Evolutionary conservation across 495 filamentous ascomycete genomes (phyloP).

Genomic region (Bryoglossum gracile): DNA sequence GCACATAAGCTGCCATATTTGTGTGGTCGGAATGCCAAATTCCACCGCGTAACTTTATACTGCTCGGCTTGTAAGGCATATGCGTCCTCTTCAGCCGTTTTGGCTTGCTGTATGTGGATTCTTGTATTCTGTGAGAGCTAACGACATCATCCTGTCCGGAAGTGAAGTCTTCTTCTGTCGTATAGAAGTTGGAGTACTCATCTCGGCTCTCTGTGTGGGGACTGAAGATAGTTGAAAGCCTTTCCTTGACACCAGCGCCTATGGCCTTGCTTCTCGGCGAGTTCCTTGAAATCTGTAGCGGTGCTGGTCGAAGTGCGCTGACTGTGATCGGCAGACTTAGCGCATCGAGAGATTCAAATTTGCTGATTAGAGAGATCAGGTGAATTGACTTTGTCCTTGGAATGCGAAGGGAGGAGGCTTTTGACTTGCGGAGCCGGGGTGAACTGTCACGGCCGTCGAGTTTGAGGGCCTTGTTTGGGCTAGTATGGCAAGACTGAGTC

Average conservation of each 20-base stretch:
- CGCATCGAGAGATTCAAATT: constrained; percentile 35
- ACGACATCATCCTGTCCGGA: not conserved
- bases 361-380: constrained; percentile 33
- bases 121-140: too few relatives aligned
- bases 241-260: not conserved
- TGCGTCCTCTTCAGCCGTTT: not conserved
- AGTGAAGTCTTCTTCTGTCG: not conserved
- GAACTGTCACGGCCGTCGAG: not conserved
- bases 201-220: not conserved
- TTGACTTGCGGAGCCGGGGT: not conserved
- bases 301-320: constrained; percentile 3
- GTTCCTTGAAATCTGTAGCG: constrained; percentile 12
- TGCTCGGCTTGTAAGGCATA: not conserved
- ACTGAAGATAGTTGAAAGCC: constrained; percentile 8
- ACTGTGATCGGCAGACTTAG: constrained; percentile 21
- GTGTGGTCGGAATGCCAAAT: not conserved
- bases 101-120: too few relatives aligned
- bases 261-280: constrained; percentile 7
- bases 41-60: not conserved
- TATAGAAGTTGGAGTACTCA: not conserved
- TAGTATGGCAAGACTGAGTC: not conserved
- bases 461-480: not conserved
- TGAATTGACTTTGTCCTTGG: constrained; percentile 1
- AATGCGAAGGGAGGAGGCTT: not conserved
- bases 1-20: not conserved